Conservation (phyloP, 2,329 filamentous ascomycete genomes). For the Trichoderma sp. region DNA sequence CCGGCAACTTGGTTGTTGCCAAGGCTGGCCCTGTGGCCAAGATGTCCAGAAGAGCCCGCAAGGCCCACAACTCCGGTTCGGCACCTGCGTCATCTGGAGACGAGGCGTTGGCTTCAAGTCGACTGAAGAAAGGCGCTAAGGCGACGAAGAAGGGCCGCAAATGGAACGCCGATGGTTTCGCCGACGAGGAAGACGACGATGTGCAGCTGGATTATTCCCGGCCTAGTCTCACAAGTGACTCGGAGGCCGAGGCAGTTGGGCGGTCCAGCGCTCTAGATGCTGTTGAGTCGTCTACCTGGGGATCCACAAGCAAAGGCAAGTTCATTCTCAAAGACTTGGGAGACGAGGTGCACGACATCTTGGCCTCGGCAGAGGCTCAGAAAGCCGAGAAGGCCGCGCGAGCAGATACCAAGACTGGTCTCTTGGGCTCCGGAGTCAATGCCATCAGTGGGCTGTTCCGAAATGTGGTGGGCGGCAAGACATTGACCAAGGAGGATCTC, state of each 20-base stretch:
- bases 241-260: constrained; percentile 48
- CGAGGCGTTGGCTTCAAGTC: constrained; percentile 59
- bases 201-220: constrained; percentile 87
- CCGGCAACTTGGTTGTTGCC: constrained; percentile 64
- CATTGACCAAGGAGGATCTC: constrained; percentile 81
- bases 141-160: constrained; percentile 85
- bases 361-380: constrained; percentile 73
- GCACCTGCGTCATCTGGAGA: constrained; percentile 78
- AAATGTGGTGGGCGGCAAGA: constrained; percentile 93
- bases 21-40: constrained; percentile 74
- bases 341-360: constrained; percentile 87
- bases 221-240: constrained; percentile 51
- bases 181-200: constrained; percentile 72
- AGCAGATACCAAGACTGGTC: constrained; percentile 52
- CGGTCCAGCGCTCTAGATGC: constrained; percentile 64
- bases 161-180: constrained; percentile 87
- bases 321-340: constrained; percentile 92
- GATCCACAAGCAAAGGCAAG: constrained; percentile 81
- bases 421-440: constrained; percentile 76
- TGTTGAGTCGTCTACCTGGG: constrained; percentile 79
- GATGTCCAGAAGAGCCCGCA: constrained; percentile 76
- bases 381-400: constrained; percentile 46
- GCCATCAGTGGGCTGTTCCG: constrained; percentile 86
- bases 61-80: constrained; percentile 62
- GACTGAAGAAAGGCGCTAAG: constrained; percentile 52